These are phyloP conservation scores for Austroboletus novae-zelandiae DNA, from an alignment of 1,284 basidiomycete genomes.

Conservation along the genomic window DNA sequence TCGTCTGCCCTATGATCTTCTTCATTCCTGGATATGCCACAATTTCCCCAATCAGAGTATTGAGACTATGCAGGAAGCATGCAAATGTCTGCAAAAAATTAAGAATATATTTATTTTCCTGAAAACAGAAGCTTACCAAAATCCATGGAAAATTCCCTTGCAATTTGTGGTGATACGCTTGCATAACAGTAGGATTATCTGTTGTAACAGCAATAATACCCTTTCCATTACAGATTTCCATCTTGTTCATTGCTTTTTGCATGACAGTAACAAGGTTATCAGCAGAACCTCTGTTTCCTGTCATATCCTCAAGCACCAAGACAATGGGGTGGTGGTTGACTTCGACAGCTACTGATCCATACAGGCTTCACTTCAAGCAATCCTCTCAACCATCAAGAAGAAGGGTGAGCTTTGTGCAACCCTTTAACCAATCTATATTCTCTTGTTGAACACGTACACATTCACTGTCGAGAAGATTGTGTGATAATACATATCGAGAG, in stretches of 20 bases:
- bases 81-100: slow-evolving; percentile 11
- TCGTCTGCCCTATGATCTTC: slow-evolving; percentile 15
- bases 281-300: background rate
- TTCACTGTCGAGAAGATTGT: slow-evolving; percentile 6
- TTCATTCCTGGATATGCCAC: slow-evolving; percentile 21
- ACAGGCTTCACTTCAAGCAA: slow-evolving; percentile 7
- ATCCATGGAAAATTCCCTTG: slow-evolving; percentile 6
- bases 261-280: slow-evolving; percentile 1
- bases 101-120: background rate
- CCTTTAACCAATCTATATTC: background rate
- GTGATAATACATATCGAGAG: background rate
- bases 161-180: slow-evolving; percentile 15
- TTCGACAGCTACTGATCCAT: slow-evolving; percentile 6
- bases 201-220: slow-evolving; percentile 22
- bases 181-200: slow-evolving; percentile 27
- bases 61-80: slow-evolving; percentile 29
- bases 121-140: background rate
- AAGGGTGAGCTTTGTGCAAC: background rate
- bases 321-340: slow-evolving; percentile 1
- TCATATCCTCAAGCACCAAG: slow-evolving; percentile 3
- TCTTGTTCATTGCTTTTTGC: slow-evolving; percentile 3
- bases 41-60: slow-evolving; percentile 32
- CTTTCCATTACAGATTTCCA: slow-evolving; percentile 12
- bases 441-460: background rate
- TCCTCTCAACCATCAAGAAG: slow-evolving; percentile 14